Percentiles rank a stretch among this genome's conserved stretches.
These are phyloP conservation scores for Lophium mytilinum DNA, from an alignment of 495 filamentous ascomycete genomes.

Conservation along the genomic window DNA sequence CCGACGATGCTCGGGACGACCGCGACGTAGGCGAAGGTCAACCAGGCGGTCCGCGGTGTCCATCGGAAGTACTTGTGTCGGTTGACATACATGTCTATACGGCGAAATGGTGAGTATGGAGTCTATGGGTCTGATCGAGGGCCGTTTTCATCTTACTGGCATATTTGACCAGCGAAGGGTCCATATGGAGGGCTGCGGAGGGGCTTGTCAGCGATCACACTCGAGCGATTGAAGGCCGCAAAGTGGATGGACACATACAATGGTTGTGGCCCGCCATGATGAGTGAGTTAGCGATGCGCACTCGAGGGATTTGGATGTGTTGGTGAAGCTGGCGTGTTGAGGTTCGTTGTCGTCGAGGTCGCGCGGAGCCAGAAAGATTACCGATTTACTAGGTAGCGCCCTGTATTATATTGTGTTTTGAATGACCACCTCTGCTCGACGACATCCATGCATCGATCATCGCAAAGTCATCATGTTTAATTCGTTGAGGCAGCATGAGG, in stretches of 20 bases:
- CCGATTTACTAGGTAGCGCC: no score
- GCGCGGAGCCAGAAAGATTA: no score
- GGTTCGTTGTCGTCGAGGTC: neutral
- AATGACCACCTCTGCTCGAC: no score
- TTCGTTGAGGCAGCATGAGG: no score
- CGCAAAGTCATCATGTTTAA: no score
- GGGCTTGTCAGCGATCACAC: slow-evolving; percentile 12
- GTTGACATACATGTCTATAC: slow-evolving; percentile 70
- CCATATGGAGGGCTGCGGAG: slow-evolving; percentile 29
- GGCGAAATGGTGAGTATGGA: neutral
- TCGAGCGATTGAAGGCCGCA: neutral
- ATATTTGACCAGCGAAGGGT: slow-evolving; percentile 37
- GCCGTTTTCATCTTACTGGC: slow-evolving; percentile 32
- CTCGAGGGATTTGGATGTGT: neutral
- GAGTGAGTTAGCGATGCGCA: neutral
- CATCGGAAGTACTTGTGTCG: slow-evolving; percentile 94
- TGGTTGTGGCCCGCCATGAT: slow-evolving; percentile 27
- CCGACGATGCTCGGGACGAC: slow-evolving; percentile 61
- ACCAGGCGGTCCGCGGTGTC: slow-evolving; percentile 70
- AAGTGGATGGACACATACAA: slow-evolving; percentile 10
- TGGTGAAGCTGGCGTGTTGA: neutral
- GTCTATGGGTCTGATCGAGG: neutral
- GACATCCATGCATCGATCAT: no score
- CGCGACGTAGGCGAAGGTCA: slow-evolving; percentile 66
- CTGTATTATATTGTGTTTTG: no score